Base-by-base conservation (phyloP, 805 yeast species). In the Candida ficus region DNA sequence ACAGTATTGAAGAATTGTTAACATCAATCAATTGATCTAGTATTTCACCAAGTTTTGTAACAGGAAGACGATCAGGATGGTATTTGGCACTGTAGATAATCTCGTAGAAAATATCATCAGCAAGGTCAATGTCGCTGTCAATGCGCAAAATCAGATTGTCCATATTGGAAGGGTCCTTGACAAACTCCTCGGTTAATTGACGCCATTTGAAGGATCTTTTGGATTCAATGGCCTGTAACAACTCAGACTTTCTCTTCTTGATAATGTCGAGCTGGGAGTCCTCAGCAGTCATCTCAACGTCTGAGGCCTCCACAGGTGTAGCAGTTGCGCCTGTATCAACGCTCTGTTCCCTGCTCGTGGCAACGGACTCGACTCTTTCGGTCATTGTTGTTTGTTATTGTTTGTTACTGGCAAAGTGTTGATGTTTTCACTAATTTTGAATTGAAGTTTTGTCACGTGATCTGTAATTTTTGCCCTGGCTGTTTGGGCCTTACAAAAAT, bases 101-200 rank as follows among this genome's bases (percentile, higher is more conserved):
- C 35, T 56, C 60, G 20, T 53, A 44, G 30, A 56, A 52, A 11
- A 53, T 30, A 2, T 33, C 35, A 29, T 49, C 46, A 5, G 46
- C 36, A 3, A 29, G 12, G 4, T 41, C 30, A 2, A 33, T 16
- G 9, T 43, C 43, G 1, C 20, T 14, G 3, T 19, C 27, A 3
- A 52, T 22, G 3, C 46, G 38, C 30, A 30, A 8, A 1, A 34
- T 17, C 14, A 39, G 11, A 7, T 29, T 13, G 5, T 35, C 35
- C 20, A 21, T 11, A 3, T 35, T 12, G 13, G 30, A 35, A 1
- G 37, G 13, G 9, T 39, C 29, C 8, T 16, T 11, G 3, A 46
- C 10, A 11, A 35, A 29, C 1, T 29, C 39, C 28, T 42, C 44
- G 4, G 50, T 47, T 12, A 47, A 31, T 3, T 42, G 42, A n/a